Evolutionary conservation across 768 basidiomycete genomes (phyloP), one percentile per base, ranked within the genome.

Genomic region (Tylopilus vinaceipallidus): DNA sequence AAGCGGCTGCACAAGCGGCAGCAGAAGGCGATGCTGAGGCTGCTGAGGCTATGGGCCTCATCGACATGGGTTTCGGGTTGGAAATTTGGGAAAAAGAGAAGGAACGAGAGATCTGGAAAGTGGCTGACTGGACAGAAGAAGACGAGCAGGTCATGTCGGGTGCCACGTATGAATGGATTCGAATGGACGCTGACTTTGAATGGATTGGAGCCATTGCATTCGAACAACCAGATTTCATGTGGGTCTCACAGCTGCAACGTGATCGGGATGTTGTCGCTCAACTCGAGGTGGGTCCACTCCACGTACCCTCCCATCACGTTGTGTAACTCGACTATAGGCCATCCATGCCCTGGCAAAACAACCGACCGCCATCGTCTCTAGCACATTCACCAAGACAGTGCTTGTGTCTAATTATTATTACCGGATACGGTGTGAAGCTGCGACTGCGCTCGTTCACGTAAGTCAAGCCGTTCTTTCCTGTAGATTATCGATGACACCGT

Each of bases 161-260:
- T 16, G 95, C 95, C 54, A 95, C 93, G 3, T 99, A 98, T 69
- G 97, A 99, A 70, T 99, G 95, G 95, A 98, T 99, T 50, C 77
- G 97, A 54, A 91, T 98, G 79, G 97, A 99, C 63, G 94, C 97
- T 14, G 97, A 99, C 65, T 95, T 97, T 67, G 97, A 99, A 71
- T 99, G 97, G 97, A 89, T 98, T 47, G 88, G 91, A n/a, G 79
- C 79, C 33, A 81, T 98, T 53, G 84, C 83, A 54, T 98, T 95
- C 55, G 89, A 95, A 43, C 93, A 98, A 71, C 92, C 91, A 36
- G 94, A 95, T 73, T 98, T 94, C 62, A 95, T 95, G 91, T 99
- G 95, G 94, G 89, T 95, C 19, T 91, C 87, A 34, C 97, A 98
- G 65, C 73, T 99, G 43, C 92, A 95, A 69, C 77, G 94, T 48